Conservation (phyloP, 2,329 filamentous ascomycete species). For the Allantophomopsis cytisporea region DNA sequence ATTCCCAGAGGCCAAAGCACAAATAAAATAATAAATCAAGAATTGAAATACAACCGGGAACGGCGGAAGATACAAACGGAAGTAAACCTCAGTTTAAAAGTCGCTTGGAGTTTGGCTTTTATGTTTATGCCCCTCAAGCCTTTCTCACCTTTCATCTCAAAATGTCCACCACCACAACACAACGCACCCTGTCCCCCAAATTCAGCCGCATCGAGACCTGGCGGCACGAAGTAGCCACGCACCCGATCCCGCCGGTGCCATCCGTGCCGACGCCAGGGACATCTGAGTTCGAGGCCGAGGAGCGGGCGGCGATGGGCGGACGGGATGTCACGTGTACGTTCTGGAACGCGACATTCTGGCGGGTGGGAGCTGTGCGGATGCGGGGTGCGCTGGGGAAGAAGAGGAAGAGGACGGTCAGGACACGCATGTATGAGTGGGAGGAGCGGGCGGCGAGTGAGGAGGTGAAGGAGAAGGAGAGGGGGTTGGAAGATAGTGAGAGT, state of each 20-base stretch:
- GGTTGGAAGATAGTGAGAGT: constrained; percentile 2
- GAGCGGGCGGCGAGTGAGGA: background rate
- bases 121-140: too few species aligned
- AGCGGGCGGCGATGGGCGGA: constrained; percentile 5
- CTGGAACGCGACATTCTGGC: too few species aligned
- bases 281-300: background rate
- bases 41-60: too few species aligned
- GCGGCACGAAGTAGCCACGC: constrained; percentile 28
- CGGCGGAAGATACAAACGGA: too few species aligned
- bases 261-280: constrained; percentile 14
- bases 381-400: background rate
- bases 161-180: background rate
- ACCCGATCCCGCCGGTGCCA: too few species aligned
- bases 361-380: too few species aligned
- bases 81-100: too few species aligned
- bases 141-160: too few species aligned
- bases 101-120: too few species aligned
- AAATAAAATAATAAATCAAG: too few species aligned
- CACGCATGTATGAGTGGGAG: background rate
- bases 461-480: background rate
- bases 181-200: constrained; percentile 6
- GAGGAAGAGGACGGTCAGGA: background rate
- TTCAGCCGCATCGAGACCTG: constrained; percentile 30
- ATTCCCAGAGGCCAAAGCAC: too few species aligned
- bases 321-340: background rate